Base-by-base conservation (phyloP, 148 eudicot species). In the Rhododendron mucronatum region DNA sequence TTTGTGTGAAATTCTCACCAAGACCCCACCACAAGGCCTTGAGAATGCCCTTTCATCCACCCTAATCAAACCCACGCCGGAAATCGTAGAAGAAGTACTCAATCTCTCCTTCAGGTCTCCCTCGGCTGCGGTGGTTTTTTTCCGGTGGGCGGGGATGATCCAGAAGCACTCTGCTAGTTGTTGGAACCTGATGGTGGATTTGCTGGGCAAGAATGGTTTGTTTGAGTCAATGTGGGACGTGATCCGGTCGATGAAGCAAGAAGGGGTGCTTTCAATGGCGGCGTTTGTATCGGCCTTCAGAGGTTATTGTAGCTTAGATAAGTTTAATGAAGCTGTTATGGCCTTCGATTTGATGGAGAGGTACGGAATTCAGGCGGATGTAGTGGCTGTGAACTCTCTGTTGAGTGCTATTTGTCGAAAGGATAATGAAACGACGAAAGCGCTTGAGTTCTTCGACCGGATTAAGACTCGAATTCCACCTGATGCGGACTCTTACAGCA, bases 191-290 rank as follows among this genome's bases (percentile, higher is more conserved):
- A 94, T 96, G 93, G 94, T 96, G 35, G 99, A 96, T 93, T 88
- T 96, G 88, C 89, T 96, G n/a, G 99, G 98, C n/a, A 94, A 92
- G 92, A 96, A 94, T 75, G 65, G 88, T 78, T 81, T 93, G 89
- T 94, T 94, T 89, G 98, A 95, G 33, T 87, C 88, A 39, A 95
- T 96, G 97, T 96, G 98, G 99, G 98, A 93, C 30, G 99, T 95
- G 0, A 90, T 96, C 69, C 85, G 98, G 83, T 90, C 97, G 12
- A 95, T 96, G 97, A 96, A 91, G 93, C 87, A 90, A 23, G 96
- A 92, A 83, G 91, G 90, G 63, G 55, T 90, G 73, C 87, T 94
- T 35, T 88, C 98, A 0, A 16, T 88, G 79, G 85, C 92, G 0
- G 90, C 99, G 0, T 96, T 96, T 85, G 96, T 92, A 44, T 94